Base-by-base conservation (phyloP, 2,329 filamentous ascomycete genomes). In the Exophiala alcalophila region DNA sequence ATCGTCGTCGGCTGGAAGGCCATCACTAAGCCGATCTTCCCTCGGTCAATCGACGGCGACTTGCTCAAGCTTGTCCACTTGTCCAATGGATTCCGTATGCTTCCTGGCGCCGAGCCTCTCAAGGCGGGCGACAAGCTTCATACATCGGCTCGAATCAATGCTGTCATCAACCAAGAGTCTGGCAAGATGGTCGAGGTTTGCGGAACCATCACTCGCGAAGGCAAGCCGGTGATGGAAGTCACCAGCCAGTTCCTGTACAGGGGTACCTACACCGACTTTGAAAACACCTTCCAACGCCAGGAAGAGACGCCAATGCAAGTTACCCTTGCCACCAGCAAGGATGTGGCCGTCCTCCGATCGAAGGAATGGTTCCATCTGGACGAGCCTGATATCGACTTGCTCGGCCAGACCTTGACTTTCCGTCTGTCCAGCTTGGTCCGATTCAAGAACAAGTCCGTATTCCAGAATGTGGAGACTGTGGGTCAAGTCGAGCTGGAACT, bases 141-240 rank as follows among this genome's bases (percentile, higher is more conserved):
- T 50, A 97, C 92, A 3, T 94, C 87, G 41, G 92, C 92, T 29
- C 89, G 94, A 65, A 86, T 98, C 71, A 97, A 98, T 59, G 89
- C 92, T 11, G 89, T 98, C 59, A 84, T 98, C 72, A 98, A 97
- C 71, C 90, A 98, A 66, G 89, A 95, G 10, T 89, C 92, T 47
- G 92, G 92, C 33, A 98, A 98, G 76, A 96, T 98, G 90, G 94
- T 98, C 12, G 94, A 98, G 68, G 91, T 98, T n/a, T 96, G 90
- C 60, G 92, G 92, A 50, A 98, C 92, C 4, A 95, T 98, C 59
- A 84, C 78, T 40, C 84, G 92, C 29, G 81, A 90, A 40, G 84
- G 84, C 18, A 68, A 86, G 64, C 76, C 89, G 4, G 88, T 98
- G 51, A 98, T 98, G 92, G 89, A 98, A 63, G 92, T 98, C 19